Conservation (phyloP, 768 basidiomycete species). For the Naganishia vishniacii region DNA sequence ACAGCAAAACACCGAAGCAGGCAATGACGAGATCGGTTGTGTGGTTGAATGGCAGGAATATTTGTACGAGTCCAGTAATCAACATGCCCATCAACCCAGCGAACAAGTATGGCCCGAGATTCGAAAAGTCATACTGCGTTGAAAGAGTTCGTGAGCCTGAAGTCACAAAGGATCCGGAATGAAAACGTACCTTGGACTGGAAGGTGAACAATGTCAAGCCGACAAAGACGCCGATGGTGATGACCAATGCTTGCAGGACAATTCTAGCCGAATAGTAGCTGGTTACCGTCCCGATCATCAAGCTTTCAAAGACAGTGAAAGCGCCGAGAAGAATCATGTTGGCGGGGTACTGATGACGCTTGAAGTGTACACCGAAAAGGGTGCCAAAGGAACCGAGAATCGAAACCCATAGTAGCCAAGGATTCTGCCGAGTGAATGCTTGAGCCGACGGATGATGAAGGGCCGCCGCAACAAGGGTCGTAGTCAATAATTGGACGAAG, state of each 20-base stretch:
- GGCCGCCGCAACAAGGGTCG: conserved; percentile 66
- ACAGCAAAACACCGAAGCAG: conserved; percentile 69
- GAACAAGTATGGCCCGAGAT: conserved; percentile 85
- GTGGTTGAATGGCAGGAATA: conserved; percentile 78
- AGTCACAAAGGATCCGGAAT: neutral
- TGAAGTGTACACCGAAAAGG: conserved; percentile 79
- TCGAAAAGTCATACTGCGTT: conserved; percentile 90
- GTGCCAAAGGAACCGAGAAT: conserved; percentile 65
- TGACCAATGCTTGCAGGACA: conserved; percentile 79
- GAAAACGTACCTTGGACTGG: conserved; percentile 69
- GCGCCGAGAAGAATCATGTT: conserved; percentile 78
- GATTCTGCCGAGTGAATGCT: conserved; percentile 64
- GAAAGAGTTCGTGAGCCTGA: neutral
- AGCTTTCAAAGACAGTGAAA: conserved; percentile 86
- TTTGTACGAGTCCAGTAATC: conserved; percentile 71
- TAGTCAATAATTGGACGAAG: conserved; percentile 58
- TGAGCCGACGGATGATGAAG: conserved; percentile 65
- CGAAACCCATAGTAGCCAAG: conserved; percentile 55
- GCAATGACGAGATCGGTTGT: conserved; percentile 79
- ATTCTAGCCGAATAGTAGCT: conserved; percentile 50
- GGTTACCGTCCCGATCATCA: conserved; percentile 78
- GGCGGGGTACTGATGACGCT: conserved; percentile 80
- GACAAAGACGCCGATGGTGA: conserved; percentile 86
- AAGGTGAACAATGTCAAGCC: conserved; percentile 91
- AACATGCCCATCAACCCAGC: conserved; percentile 72